Evolutionary conservation across 2,329 filamentous ascomycete species (phyloP), one percentile per base, ranked within the genome.

Genomic region (Macrophomina pseudophaseolina): DNA sequence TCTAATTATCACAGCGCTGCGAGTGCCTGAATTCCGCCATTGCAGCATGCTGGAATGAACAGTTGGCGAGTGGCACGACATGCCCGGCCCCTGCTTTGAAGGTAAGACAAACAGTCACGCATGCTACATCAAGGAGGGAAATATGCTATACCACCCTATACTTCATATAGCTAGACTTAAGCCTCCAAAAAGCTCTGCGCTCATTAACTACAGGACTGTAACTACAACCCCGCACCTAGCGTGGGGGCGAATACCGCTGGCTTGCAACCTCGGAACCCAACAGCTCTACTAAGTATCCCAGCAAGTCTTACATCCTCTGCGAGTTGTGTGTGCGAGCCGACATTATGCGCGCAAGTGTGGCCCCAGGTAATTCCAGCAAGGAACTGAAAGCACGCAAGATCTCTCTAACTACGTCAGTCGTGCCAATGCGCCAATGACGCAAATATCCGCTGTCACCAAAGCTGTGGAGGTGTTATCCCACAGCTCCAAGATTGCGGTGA

Each of bases 1-100:
- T 65, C 51, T 65, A n/a, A 65, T 51, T 18, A 23, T 35, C 16
- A 30, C 11, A 65, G 52, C 42, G 63, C 11, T 65, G 60, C 35
- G 35, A 65, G 14, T 58, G 51, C 18, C 63, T 44, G 38, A 58
- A 44, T 49, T 32, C 42, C 9, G 46, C 44, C 4, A 49, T 48
- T 48, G 16, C 28, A 16, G 16, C 42, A 6, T 62, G 58, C n/a
- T 62, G 58, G 58, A 16, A 9, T 2, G 9, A 14, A 12, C 58
- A 49, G 42, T 4, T 62, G 9, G 7, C 7, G 28, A 9, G 40
- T 12, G 46, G 58, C 44, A 62, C 48, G 16, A 42, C n/a, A 4
- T 51, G 46, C n/a, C 58, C 46, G 30, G 42, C 58, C n/a, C 42
- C 58, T 35, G 42, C 46, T 46, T n/a, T 51, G 2, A 62, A 48